Conservation (phyloP, 2,329 filamentous ascomycete genomes). For the Hypoxylon sp. region DNA sequence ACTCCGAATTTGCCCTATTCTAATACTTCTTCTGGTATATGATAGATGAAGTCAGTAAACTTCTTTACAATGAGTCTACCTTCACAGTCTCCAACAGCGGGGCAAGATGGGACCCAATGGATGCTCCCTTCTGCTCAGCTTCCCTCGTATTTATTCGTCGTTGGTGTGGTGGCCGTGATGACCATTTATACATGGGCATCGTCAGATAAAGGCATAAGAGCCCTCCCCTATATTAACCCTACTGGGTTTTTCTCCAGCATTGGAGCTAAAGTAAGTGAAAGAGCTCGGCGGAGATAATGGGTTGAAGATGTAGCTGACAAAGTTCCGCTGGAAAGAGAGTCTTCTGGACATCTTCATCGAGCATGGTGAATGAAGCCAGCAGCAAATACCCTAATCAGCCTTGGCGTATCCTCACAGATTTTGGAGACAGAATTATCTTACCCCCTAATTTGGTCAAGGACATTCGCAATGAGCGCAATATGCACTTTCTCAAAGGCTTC, state of each 20-base stretch:
- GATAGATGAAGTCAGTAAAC: neutral
- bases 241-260: constrained; percentile 33
- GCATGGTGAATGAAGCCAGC: constrained; percentile 18
- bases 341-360: constrained; percentile 8
- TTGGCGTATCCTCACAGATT: constrained; percentile 31
- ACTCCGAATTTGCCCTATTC: neutral
- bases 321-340: constrained; percentile 9
- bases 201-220: constrained; percentile 5
- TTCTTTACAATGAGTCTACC: constrained; percentile 17
- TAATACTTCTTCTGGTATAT: neutral
- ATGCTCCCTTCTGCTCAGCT: neutral
- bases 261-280: constrained; percentile 31
- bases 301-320: neutral
- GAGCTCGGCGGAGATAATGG: neutral
- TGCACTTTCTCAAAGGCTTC: constrained; percentile 47
- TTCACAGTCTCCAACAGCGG: constrained; percentile 4
- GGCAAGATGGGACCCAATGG: constrained; percentile 16
- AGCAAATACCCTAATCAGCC: constrained; percentile 18
- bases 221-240: constrained; percentile 23
- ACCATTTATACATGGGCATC: constrained; percentile 12
- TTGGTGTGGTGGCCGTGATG: constrained; percentile 1
- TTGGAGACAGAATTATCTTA: constrained; percentile 36
- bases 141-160: constrained; percentile 17
- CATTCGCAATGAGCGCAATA: constrained; percentile 46
- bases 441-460: constrained; percentile 46